Conservation (phyloP, 2,329 filamentous ascomycete genomes). For the Rutstroemia sydowiana region DNA sequence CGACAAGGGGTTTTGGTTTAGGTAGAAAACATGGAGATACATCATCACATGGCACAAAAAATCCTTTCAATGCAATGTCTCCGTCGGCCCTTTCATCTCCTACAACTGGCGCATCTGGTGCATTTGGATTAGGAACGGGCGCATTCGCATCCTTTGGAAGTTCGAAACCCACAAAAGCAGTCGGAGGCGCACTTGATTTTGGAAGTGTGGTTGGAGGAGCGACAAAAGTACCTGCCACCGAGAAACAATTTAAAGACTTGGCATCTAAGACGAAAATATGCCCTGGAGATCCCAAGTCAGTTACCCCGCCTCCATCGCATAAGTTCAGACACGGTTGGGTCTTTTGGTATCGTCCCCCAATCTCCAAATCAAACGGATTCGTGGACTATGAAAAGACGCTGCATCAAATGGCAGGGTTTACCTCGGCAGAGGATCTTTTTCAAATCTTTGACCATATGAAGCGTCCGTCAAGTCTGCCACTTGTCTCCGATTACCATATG, state of each 20-base stretch:
- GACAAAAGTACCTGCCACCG: constrained; percentile 46
- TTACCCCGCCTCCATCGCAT: constrained; percentile 40
- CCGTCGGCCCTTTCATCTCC: constrained; percentile 10
- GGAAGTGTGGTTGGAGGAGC: constrained; percentile 47
- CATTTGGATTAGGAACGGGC: constrained; percentile 88
- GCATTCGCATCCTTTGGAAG: constrained; percentile 94
- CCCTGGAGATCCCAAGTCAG: constrained; percentile 40
- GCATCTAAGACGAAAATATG: constrained; percentile 28
- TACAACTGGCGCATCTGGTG: constrained; percentile 63
- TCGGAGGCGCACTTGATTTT: constrained; percentile 73
- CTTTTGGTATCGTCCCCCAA: constrained; percentile 94
- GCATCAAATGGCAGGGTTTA: constrained; percentile 74
- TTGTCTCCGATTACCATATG: constrained; percentile 95
- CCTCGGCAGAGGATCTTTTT: constrained; percentile 86
- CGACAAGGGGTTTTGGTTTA: constrained; percentile 55
- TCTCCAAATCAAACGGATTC: constrained; percentile 82
- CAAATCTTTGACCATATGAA: constrained; percentile 82
- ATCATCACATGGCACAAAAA: constrained; percentile 65
- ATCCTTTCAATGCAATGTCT: constrained; percentile 60
- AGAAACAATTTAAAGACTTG: constrained; percentile 54
- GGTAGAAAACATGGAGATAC: constrained; percentile 69
- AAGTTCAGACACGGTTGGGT: constrained; percentile 83
- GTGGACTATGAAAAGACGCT: constrained; percentile 96
- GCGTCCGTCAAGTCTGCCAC: constrained; percentile 76
- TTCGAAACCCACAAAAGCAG: constrained; percentile 79